Evolutionary conservation across 805 yeast species (phyloP).

Genomic region (Lachancea kluyveri): DNA sequence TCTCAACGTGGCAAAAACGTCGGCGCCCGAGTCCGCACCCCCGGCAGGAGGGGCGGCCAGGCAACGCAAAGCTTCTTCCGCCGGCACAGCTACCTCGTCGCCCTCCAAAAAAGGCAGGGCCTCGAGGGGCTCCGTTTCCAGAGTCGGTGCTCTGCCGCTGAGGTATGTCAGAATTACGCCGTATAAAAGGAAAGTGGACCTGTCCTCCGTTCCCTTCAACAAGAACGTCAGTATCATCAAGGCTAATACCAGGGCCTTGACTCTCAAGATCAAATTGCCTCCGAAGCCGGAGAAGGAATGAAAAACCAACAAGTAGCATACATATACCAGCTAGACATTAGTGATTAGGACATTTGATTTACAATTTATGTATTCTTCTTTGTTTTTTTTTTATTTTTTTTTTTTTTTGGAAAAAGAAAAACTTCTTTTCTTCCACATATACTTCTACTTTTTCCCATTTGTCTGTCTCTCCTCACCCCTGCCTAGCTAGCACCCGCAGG

Average conservation of each 20-base stretch:
- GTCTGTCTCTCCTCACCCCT: too few relatives aligned
- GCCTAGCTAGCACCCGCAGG: too few relatives aligned
- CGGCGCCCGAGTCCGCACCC: conserved; percentile 2
- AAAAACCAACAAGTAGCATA: too few relatives aligned
- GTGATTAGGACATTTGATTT: too few relatives aligned
- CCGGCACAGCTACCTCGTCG: conserved; percentile 1
- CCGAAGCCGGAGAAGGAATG: conserved; percentile 4
- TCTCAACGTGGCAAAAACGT: conserved; percentile 3
- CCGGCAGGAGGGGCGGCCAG: not conserved
- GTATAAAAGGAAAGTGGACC: conserved; percentile 30
- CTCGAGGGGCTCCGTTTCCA: conserved; percentile 16
- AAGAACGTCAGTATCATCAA: conserved; percentile 21
- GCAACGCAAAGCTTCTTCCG: conserved; percentile 5
- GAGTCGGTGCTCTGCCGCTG: conserved; percentile 28
- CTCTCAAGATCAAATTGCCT: conserved; percentile 20
- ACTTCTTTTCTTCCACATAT: too few relatives aligned
- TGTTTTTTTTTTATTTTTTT: too few relatives aligned
- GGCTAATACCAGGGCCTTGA: conserved; percentile 26
- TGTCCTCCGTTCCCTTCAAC: conserved; percentile 40
- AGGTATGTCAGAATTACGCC: conserved; percentile 39
- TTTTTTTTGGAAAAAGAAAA: too few relatives aligned
- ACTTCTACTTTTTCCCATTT: too few relatives aligned
- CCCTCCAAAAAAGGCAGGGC: conserved; percentile 11
- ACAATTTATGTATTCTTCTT: too few relatives aligned
- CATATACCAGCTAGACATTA: not conserved